phyloP scores from a whole-genome alignment of 192 early-diverging fungal species.

The Coemansia sp. region DNA sequence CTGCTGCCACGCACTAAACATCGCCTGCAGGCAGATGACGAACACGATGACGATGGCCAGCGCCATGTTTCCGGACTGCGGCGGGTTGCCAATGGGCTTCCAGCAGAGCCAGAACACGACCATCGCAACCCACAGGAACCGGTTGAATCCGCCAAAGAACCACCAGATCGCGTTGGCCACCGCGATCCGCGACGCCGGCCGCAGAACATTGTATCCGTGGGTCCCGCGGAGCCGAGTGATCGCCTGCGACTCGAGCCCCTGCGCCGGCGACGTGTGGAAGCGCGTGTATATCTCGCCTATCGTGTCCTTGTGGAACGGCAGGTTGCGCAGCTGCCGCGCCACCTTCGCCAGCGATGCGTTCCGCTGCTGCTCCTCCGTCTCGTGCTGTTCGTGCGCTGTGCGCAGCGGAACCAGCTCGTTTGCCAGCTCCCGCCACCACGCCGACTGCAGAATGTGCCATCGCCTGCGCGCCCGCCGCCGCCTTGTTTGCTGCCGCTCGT shows the following conservation, averaged over 20 bases:
- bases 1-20: conserved; percentile 71
- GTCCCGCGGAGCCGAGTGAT: conserved; percentile 11
- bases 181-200: conserved; percentile 7
- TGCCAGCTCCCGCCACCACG: conserved; percentile 29
- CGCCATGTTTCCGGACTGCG: conserved; percentile 59
- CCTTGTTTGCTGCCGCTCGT: conserved; percentile 4
- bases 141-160: conserved; percentile 73
- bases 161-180: conserved; percentile 22
- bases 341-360: conserved; percentile 21
- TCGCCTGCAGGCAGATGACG: conserved; percentile 67
- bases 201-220: conserved; percentile 27
- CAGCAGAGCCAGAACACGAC: conserved; percentile 69
- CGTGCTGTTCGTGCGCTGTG: conserved; percentile 38
- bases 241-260: conserved; percentile 25
- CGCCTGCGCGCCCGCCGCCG: conserved; percentile 1
- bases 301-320: conserved; percentile 24
- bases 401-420: conserved; percentile 36
- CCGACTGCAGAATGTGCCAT: conserved; percentile 11
- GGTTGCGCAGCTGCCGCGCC: conserved; percentile 26
- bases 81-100: conserved; percentile 61
- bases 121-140: conserved; percentile 66
- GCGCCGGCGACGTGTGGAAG: conserved; percentile 21
- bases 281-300: conserved; percentile 21
- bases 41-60: conserved; percentile 63
- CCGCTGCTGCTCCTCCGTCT: conserved; percentile 28